Conservation (phyloP, 306 rosid genomes). For the Prunus davidiana region DNA sequence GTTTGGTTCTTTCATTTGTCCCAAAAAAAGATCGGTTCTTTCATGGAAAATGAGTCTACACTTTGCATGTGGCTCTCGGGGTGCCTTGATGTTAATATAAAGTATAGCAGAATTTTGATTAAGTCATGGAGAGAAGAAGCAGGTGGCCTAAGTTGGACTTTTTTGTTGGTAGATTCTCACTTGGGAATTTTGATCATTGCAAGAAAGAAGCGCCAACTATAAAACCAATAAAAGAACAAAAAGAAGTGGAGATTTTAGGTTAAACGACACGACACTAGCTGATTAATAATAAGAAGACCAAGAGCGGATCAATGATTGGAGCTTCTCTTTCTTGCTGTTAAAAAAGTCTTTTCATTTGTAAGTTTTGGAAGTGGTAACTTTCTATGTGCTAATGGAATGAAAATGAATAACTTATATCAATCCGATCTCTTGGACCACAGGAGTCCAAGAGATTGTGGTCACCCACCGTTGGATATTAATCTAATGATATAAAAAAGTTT, state of each 20-base stretch:
- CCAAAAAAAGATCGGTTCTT: not conserved
- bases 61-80: conserved; percentile 33
- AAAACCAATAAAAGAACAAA: conserved; percentile 15
- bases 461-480: no score
- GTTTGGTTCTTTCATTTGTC: not conserved
- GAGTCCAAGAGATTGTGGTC: no score
- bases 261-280: conserved; percentile 7
- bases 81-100: not conserved
- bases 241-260: not conserved
- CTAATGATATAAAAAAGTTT: no score
- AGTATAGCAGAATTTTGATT: conserved; percentile 7
- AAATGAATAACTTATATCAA: not conserved
- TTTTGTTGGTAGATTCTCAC: conserved; percentile 26
- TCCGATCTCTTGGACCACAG: no score
- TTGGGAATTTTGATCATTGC: not conserved
- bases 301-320: conserved; percentile 20
- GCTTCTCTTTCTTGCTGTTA: not conserved
- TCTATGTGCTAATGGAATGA: not conserved
- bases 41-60: conserved; percentile 18
- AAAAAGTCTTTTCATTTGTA: not conserved
- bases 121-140: conserved; percentile 13
- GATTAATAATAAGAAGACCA: not conserved
- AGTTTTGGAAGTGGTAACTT: not conserved
- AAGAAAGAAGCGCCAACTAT: conserved; percentile 19
- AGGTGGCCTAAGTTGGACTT: conserved; percentile 42